A percentile compares a stretch with the other conserved stretches of the same genome.
phyloP scores from a whole-genome alignment of 2,329 filamentous ascomycete genomes.

The Cladosporium velox region DNA sequence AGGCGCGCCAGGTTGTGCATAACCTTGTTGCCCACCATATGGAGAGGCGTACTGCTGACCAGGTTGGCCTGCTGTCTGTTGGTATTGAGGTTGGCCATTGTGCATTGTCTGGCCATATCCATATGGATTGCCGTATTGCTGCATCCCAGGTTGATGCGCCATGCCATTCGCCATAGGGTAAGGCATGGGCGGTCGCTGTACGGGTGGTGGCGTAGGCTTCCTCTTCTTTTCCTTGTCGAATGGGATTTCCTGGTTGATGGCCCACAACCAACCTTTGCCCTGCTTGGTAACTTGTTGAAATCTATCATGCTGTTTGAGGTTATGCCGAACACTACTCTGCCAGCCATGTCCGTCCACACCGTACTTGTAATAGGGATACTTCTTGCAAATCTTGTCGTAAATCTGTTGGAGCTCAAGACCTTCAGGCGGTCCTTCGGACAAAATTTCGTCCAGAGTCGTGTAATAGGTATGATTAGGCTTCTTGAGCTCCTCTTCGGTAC shows the following conservation, averaged over 20 bases:
- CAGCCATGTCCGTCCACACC: conserved; percentile 61
- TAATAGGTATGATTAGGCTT: conserved; percentile 67
- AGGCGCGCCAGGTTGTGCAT: conserved; percentile 13
- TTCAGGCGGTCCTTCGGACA: conserved; percentile 56
- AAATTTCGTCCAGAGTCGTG: conserved; percentile 63
- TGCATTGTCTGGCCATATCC: conserved; percentile 21
- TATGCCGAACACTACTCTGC: conserved; percentile 68
- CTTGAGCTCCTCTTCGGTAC: conserved; percentile 72
- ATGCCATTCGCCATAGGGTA: conserved; percentile 29
- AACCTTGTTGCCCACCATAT: conserved; percentile 22
- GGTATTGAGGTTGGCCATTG: conserved; percentile 23
- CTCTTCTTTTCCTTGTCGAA: conserved; percentile 61
- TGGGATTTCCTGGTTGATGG: conserved; percentile 59
- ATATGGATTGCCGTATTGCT: conserved; percentile 19
- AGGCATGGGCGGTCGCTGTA: conserved; percentile 25
- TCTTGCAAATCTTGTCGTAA: conserved; percentile 63
- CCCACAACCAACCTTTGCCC: conserved; percentile 66
- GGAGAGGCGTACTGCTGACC: conserved; percentile 23
- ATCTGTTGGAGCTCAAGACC: conserved; percentile 67
- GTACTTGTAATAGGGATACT: conserved; percentile 66
- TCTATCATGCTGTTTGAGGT: conserved; percentile 59
- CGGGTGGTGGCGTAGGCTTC: conserved; percentile 44
- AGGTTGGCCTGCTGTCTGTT: conserved; percentile 17
- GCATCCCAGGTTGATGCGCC: conserved; percentile 24
- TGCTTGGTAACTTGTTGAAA: conserved; percentile 62